These are phyloP conservation scores for Coemansia brasiliensis DNA, from an alignment of 192 early-diverging fungal species.

Conservation along the genomic window DNA sequence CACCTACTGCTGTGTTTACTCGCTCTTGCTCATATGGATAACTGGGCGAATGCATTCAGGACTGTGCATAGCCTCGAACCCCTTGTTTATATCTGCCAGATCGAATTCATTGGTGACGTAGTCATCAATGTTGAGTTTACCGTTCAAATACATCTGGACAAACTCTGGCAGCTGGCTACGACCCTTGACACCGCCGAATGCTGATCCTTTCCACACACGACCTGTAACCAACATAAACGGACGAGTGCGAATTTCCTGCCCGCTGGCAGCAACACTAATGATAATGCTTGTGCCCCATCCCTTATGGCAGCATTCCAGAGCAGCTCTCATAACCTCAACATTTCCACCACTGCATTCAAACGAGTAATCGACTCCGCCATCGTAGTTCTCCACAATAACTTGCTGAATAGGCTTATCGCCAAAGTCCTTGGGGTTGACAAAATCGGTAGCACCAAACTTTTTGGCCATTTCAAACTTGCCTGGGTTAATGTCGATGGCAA, in stretches of 20 bases:
- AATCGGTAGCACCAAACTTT: conserved; percentile 86
- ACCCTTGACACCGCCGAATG: conserved; percentile 97
- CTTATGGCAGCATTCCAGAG: conserved; percentile 88
- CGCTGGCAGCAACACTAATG: conserved; percentile 89
- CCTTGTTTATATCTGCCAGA: conserved; percentile 88
- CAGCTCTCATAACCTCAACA: conserved; percentile 89
- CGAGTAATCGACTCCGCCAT: conserved; percentile 94
- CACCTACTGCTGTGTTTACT: conserved; percentile 14
- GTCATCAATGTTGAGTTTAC: conserved; percentile 88
- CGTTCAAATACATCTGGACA: conserved; percentile 82
- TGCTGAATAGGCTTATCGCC: conserved; percentile 74
- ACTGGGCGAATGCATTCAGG: conserved; percentile 62
- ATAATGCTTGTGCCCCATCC: conserved; percentile 92
- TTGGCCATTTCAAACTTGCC: conserved; percentile 77
- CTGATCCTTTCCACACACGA: conserved; percentile 92
- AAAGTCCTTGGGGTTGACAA: conserved; percentile 83
- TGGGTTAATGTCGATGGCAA: conserved; percentile 90
- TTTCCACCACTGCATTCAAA: conserved; percentile 95
- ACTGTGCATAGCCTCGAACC: conserved; percentile 86
- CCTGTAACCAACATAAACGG: conserved; percentile 98
- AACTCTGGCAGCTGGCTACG: conserved; percentile 83
- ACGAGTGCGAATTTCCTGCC: conserved; percentile 89
- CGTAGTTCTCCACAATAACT: conserved; percentile 85
- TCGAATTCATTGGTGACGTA: conserved; percentile 83
- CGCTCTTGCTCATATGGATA: conserved; percentile 31